Evolutionary conservation across 164 flowering plant genomes (phyloP).

Genomic region (Cinnamomum chago): DNA sequence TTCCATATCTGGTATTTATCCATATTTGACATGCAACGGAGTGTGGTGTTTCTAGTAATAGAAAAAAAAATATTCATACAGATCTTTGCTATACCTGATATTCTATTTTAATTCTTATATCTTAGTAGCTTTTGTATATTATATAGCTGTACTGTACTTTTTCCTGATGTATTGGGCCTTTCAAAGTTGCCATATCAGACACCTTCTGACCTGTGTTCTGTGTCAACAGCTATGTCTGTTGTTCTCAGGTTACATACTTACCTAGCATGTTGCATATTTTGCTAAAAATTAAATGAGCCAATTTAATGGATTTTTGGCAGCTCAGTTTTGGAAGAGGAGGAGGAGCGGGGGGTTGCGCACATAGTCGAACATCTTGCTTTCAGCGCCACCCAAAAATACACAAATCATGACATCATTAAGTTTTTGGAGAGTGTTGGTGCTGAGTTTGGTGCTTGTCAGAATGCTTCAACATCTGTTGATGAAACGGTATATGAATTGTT

Average conservation of each 20-base stretch:
- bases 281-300: conserved; percentile 1
- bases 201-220: too few species aligned
- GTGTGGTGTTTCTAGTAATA: too few species aligned
- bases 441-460: conserved; percentile 97
- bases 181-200: too few species aligned
- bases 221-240: too few species aligned
- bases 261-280: not conserved
- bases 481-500: conserved; percentile 92
- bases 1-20: too few species aligned
- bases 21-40: too few species aligned
- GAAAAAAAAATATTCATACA: not conserved
- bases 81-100: not conserved
- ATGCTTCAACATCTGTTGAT: conserved; percentile 90
- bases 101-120: not conserved
- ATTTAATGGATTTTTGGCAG: conserved; percentile 46
- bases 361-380: conserved; percentile 97
- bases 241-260: too few species aligned
- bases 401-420: conserved; percentile 85
- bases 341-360: conserved; percentile 97
- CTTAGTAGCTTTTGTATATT: not conserved
- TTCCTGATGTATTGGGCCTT: too few species aligned
- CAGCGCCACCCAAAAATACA: conserved; percentile 83
- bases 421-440: conserved; percentile 96
- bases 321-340: conserved; percentile 97
- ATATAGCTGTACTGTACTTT: too few species aligned